Conservation (phyloP, 1,139 yeast genomes). For the Pichia sp. region DNA sequence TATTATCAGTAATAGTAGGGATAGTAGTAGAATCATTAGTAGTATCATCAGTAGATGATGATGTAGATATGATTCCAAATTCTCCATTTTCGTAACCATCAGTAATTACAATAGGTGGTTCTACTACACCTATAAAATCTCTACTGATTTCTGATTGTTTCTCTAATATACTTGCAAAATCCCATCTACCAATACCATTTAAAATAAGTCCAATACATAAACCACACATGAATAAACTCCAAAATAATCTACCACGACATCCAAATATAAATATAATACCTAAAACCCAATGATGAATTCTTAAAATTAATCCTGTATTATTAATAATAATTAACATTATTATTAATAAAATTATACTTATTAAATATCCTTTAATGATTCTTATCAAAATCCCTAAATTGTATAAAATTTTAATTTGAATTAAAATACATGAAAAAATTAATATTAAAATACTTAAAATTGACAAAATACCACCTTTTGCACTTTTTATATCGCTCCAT, state of each 20-base stretch:
- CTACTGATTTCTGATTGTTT: no score
- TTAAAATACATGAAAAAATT: conserved; percentile 48
- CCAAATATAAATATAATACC: conserved; percentile 81
- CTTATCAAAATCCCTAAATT: conserved; percentile 48
- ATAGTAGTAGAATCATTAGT: no score
- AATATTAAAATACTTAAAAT: conserved; percentile 43
- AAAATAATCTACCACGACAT: conserved; percentile 68
- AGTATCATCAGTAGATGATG: no score
- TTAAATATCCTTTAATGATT: conserved; percentile 46
- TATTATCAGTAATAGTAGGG: no score
- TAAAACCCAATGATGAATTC: conserved; percentile 85
- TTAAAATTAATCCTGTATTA: conserved; percentile 49
- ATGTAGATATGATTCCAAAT: no score
- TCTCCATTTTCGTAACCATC: no score
- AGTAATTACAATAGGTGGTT: no score
- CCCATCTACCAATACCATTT: conserved; percentile 60
- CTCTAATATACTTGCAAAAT: no score
- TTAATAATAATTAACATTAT: conserved; percentile 25
- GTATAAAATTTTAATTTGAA: conserved; percentile 81
- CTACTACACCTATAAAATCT: no score
- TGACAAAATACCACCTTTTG: conserved; percentile 72
- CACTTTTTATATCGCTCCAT: conserved; percentile 57
- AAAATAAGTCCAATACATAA: conserved; percentile 71
- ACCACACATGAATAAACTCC: conserved; percentile 76
- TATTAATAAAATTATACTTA: conserved; percentile 33